Base-by-base conservation (phyloP, 2,329 filamentous ascomycete genomes). In the Pseudogymnoascus sp. region DNA sequence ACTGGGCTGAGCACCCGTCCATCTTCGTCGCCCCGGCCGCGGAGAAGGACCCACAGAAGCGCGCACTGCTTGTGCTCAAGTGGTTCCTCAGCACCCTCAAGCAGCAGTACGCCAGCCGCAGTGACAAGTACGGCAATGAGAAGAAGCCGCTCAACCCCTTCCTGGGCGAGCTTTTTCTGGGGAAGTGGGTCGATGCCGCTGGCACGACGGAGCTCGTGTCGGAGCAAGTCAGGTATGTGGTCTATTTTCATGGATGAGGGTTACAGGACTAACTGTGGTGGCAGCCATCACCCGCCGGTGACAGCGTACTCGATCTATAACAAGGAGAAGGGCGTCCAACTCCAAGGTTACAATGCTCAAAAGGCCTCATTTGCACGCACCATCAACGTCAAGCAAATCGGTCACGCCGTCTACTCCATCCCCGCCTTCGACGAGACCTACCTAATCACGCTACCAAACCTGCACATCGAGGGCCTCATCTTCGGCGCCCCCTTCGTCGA, bases 111-210 rank as follows among this genome's bases (percentile, higher is more conserved):
- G 84, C 84, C 64, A 85, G 80, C 71, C 82, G 83, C 64, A 95
- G 90, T 73, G 92, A 97, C 69, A 79, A 86, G 70, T 86, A 82
- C 67, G 92, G 91, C 60, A 94, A 91, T 72, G 93, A 97, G 81
- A 97, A 97, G 85, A 99, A 97, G 80, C 93, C 93, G 2, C 78
- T 99, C 65, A 97, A 99, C 73, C 94, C 94, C 0, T 97, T 99
- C 77, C 78, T 99, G 37, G 93, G 93, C 63, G 93, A 99, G 79
- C 83, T 97, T 35, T 97, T 97, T 77, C 77, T 97, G 28, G 94
- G 93, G 23, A 89, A 87, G 70, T 99, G 94, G 94, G 84, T 88
- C 64, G 90, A 96, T 72, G 82, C 85, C 56, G 84, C 85, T 62
- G 93, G 93, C 63, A 88, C 86, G 59, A 97, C 94, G 28, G 85